Conservation (phyloP, 805 yeast species). For the Starmerella geochares region DNA sequence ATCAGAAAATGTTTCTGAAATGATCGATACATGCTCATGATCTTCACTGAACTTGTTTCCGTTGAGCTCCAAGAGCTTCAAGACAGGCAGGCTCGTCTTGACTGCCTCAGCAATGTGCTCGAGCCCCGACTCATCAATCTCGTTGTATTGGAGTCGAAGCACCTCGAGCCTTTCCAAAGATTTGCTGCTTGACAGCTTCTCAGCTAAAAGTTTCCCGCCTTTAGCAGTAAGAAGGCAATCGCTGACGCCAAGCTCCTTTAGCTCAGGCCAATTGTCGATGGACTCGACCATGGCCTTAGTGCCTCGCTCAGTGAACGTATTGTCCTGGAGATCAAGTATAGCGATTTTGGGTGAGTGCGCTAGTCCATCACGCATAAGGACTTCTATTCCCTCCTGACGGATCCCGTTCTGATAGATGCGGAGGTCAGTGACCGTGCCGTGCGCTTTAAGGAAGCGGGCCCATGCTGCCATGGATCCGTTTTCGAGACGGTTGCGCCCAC, state of each 20-base stretch:
- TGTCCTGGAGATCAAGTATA: constrained; percentile 82
- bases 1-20: constrained; percentile 53
- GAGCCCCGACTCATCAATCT: constrained; percentile 60
- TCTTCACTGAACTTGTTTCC: constrained; percentile 93
- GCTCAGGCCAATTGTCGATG: constrained; percentile 51
- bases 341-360: constrained; percentile 48
- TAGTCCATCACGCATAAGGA: constrained; percentile 64
- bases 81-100: constrained; percentile 44
- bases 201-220: constrained; percentile 54
- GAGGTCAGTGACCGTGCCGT: constrained; percentile 58
- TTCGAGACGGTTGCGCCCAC: constrained; percentile 96
- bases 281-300: constrained; percentile 54
- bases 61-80: constrained; percentile 68
- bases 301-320: constrained; percentile 72
- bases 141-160: constrained; percentile 79
- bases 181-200: constrained; percentile 27
- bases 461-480: constrained; percentile 84
- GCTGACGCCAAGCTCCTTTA: constrained; percentile 72
- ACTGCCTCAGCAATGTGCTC: constrained; percentile 49
- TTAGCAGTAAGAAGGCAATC: constrained; percentile 76
- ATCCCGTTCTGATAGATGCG: constrained; percentile 93
- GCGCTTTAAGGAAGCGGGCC: constrained; percentile 75
- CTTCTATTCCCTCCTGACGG: constrained; percentile 82
- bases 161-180: constrained; percentile 38
- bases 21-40: constrained; percentile 51